Evolutionary conservation across 441 rosid genomes (phyloP).

Genomic region (Gossypium trilobum): DNA sequence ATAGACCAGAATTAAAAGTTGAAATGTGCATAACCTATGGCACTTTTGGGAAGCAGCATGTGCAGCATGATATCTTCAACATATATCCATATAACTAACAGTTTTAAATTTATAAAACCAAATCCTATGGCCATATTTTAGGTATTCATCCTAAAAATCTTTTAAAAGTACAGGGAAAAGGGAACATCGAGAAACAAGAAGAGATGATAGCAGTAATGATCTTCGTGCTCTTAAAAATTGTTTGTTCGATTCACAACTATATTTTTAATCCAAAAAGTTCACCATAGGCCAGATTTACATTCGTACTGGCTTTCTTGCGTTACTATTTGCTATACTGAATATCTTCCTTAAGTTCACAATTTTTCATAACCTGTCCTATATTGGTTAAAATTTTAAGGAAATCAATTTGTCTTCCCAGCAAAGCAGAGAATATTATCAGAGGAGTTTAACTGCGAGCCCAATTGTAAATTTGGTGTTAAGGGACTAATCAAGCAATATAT

Average conservation of each 20-base stretch:
- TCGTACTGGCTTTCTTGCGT: background rate
- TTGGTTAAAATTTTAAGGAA: background rate
- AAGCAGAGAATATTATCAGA: background rate
- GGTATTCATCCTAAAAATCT: background rate
- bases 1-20: slow-evolving; percentile 12
- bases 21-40: background rate
- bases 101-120: background rate
- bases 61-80: background rate
- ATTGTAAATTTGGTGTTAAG: background rate
- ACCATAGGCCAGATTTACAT: too few relatives aligned
- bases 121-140: background rate
- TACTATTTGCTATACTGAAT: background rate
- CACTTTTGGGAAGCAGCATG: background rate
- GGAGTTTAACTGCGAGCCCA: background rate
- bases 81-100: background rate
- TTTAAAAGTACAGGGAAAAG: background rate
- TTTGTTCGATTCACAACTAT: too few relatives aligned
- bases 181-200: background rate
- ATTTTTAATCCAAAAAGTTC: too few relatives aligned
- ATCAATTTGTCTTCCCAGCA: background rate
- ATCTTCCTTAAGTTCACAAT: background rate
- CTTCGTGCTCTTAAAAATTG: background rate
- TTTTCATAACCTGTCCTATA: background rate
- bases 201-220: background rate
- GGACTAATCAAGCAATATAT: background rate